Percentiles rank a stretch among this genome's conserved stretches.
Conservation (phyloP, 805 yeast genomes). For the Barnettozyma sucrosica region DNA sequence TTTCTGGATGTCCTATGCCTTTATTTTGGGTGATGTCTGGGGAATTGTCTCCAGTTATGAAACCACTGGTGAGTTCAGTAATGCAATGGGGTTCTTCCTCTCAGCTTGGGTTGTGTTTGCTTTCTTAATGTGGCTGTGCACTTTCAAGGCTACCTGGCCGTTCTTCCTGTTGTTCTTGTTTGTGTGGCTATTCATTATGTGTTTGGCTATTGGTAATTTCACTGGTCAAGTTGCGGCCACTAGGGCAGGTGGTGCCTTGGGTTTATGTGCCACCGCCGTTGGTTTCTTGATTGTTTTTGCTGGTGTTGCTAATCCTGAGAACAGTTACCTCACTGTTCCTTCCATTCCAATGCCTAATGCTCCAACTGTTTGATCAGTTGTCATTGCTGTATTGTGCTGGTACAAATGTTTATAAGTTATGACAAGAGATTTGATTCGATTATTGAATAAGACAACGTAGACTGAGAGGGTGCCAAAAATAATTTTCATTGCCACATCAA, state of each 20-base stretch:
- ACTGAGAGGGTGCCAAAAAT: no score
- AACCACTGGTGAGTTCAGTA: slow-evolving; percentile 37
- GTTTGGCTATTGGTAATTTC: slow-evolving; percentile 46
- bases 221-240: slow-evolving; percentile 37
- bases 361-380: slow-evolving; percentile 26
- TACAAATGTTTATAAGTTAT: not conserved
- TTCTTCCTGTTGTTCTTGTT: slow-evolving; percentile 49
- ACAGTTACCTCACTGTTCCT: slow-evolving; percentile 49
- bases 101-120: slow-evolving; percentile 64
- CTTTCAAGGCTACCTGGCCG: slow-evolving; percentile 56
- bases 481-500: no score
- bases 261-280: slow-evolving; percentile 46
- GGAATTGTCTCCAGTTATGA: slow-evolving; percentile 46
- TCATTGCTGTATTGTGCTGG: not conserved
- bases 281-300: slow-evolving; percentile 65
- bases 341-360: slow-evolving; percentile 50
- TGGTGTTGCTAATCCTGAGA: slow-evolving; percentile 52
- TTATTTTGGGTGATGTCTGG: slow-evolving; percentile 52
- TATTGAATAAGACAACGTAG: no score
- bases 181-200: slow-evolving; percentile 48
- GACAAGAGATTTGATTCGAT: not conserved
- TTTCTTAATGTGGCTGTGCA: slow-evolving; percentile 48
- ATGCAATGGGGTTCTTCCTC: slow-evolving; percentile 53
- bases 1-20: slow-evolving; percentile 73
- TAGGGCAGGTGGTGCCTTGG: slow-evolving; percentile 60